These are phyloP conservation scores for Lipomyces orientalis DNA, from an alignment of 805 yeast species.

Conservation along the genomic window DNA sequence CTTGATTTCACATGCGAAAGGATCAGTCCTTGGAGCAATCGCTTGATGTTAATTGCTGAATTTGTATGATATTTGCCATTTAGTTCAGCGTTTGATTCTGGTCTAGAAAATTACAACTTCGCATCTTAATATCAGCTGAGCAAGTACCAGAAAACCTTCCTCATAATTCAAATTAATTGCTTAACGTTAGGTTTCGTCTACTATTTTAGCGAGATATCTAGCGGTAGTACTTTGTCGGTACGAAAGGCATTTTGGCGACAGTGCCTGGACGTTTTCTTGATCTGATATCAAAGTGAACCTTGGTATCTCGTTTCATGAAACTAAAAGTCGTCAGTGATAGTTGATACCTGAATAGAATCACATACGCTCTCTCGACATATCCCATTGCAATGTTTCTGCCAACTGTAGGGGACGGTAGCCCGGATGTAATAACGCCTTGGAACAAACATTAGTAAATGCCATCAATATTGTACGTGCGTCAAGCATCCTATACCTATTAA, in stretches of 20 bases:
- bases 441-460: background rate
- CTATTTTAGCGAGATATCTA: slow-evolving; percentile 2
- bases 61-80: background rate
- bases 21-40: background rate
- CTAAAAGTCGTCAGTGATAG: slow-evolving; percentile 56
- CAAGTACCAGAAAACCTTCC: background rate
- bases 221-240: slow-evolving; percentile 68
- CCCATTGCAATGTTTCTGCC: slow-evolving; percentile 90
- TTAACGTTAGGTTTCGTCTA: background rate
- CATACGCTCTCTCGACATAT: slow-evolving; percentile 54
- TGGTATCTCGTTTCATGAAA: slow-evolving; percentile 73
- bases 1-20: background rate
- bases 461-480: background rate
- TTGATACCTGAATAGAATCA: background rate
- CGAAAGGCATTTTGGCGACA: slow-evolving; percentile 85
- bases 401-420: slow-evolving; percentile 69
- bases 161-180: background rate
- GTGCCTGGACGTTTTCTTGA: slow-evolving; percentile 79
- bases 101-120: background rate
- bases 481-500: slow-evolving; percentile 7
- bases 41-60: background rate
- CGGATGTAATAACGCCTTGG: slow-evolving; percentile 65
- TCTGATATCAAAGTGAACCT: slow-evolving; percentile 75
- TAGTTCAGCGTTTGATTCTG: background rate
- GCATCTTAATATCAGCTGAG: background rate